phyloP scores from a whole-genome alignment of 2,329 filamentous ascomycete species.

The Diaporthe sp. region DNA sequence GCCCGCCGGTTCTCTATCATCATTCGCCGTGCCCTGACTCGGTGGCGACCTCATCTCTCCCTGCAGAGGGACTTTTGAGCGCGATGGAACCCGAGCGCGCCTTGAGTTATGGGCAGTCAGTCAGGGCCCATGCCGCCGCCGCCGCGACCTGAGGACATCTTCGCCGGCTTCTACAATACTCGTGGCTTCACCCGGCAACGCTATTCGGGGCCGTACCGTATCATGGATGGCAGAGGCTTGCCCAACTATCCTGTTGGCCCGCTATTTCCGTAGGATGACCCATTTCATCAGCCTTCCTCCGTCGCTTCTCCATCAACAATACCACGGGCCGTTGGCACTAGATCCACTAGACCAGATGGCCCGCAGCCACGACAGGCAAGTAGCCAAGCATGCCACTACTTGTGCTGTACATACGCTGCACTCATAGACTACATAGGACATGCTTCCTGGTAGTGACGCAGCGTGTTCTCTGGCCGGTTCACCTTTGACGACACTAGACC shows the following conservation, averaged over 20 bases:
- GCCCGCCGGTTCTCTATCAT: slow-evolving; percentile 14
- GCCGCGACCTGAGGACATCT: neutral
- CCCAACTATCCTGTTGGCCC: neutral
- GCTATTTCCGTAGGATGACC: neutral
- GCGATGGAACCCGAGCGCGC: neutral
- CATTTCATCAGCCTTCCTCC: slow-evolving; percentile 17
- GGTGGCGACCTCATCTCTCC: slow-evolving; percentile 16
- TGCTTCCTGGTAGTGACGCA: neutral
- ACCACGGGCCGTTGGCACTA: slow-evolving; percentile 26
- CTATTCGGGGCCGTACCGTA: neutral
- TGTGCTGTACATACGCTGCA: neutral
- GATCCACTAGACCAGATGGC: neutral
- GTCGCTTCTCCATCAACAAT: slow-evolving; percentile 11
- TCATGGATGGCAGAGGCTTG: neutral
- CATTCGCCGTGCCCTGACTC: slow-evolving; percentile 17
- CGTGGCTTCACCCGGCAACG: neutral
- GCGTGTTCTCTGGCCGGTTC: neutral
- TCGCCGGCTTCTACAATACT: neutral
- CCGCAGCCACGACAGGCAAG: neutral
- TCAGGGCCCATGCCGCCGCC: neutral
- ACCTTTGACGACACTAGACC: neutral
- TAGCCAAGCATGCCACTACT: neutral
- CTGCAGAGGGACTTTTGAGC: neutral
- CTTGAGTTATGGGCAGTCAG: neutral
- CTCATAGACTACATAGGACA: neutral